Conservation (phyloP, 441 rosid genomes). For the Pelargonium myrrhifolium region DNA sequence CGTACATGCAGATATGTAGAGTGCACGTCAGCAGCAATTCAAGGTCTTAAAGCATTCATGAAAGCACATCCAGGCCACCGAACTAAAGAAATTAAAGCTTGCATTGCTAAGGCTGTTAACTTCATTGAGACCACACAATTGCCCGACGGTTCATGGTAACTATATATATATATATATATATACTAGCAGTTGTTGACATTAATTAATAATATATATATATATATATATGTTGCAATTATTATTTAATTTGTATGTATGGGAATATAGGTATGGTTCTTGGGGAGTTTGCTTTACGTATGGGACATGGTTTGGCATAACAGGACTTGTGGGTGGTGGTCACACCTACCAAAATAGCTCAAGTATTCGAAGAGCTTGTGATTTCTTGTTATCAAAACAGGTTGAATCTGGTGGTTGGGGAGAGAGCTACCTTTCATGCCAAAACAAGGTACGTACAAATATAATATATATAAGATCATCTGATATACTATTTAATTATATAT, state of each 20-base stretch:
- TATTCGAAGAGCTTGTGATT: slow-evolving; percentile 49
- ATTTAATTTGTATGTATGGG: neutral
- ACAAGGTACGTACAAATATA: too few relatives aligned
- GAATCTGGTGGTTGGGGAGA: slow-evolving; percentile 95
- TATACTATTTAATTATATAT: too few relatives aligned
- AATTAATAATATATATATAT: too few relatives aligned
- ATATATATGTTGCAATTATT: too few relatives aligned
- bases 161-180: too few relatives aligned
- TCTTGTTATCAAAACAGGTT: slow-evolving; percentile 67
- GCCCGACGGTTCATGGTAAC: slow-evolving; percentile 73
- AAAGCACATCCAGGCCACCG: slow-evolving; percentile 52
- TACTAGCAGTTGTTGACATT: slow-evolving; percentile 16
- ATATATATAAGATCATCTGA: too few relatives aligned
- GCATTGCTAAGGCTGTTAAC: slow-evolving; percentile 44
- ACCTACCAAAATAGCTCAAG: slow-evolving; percentile 37
- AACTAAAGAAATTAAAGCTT: slow-evolving; percentile 43
- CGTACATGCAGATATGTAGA: slow-evolving; percentile 52
- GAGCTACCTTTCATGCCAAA: slow-evolving; percentile 85
- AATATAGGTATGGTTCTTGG: slow-evolving; percentile 92
- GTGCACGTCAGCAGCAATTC: slow-evolving; percentile 68
- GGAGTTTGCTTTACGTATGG: slow-evolving; percentile 90
- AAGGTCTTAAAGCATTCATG: slow-evolving; percentile 53
- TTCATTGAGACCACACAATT: slow-evolving; percentile 50
- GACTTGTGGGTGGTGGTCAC: slow-evolving; percentile 71
- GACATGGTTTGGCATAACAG: slow-evolving; percentile 80